Percentiles rank a stretch among this genome's conserved stretches.
phyloP scores from a whole-genome alignment of 805 yeast genomes.

The Schwanniomyces yamadae region DNA sequence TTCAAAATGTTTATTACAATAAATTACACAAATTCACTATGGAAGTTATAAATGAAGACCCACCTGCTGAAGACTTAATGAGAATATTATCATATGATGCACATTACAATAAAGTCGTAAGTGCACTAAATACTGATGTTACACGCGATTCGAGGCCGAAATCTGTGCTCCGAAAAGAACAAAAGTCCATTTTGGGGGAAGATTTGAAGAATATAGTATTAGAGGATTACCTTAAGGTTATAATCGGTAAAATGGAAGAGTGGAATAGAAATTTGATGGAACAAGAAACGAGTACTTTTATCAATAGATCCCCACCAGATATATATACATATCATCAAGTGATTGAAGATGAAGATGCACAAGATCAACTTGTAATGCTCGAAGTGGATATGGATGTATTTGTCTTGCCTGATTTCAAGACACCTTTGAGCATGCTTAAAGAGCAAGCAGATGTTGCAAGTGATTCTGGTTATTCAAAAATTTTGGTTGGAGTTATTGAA shows the following conservation, averaged over 20 bases:
- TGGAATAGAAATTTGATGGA: conserved; percentile 74
- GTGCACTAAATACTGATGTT: conserved; percentile 20
- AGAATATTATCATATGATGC: conserved; percentile 76
- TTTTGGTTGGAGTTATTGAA: conserved; percentile 73
- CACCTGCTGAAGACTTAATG: conserved; percentile 74
- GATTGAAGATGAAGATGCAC: conserved; percentile 38
- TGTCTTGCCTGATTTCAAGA: conserved; percentile 75
- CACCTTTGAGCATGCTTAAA: conserved; percentile 78
- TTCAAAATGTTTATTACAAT: conserved; percentile 64
- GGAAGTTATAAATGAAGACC: conserved; percentile 64
- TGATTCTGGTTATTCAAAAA: conserved; percentile 77
- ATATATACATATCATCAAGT: conserved; percentile 54
- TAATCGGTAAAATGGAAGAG: conserved; percentile 72
- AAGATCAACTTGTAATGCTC: conserved; percentile 29
- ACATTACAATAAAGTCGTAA: conserved; percentile 47
- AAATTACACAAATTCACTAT: conserved; percentile 64
- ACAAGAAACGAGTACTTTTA: conserved; percentile 67
- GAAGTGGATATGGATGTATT: conserved; percentile 46
- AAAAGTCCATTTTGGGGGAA: conserved; percentile 63
- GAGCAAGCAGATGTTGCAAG: conserved; percentile 89
- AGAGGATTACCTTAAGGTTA: conserved; percentile 73
- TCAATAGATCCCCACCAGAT: conserved; percentile 73
- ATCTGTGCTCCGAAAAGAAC: conserved; percentile 31
- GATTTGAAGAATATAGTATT: conserved; percentile 70
- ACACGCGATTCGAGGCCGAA: conserved; percentile 15